Evolutionary conservation across 2,329 filamentous ascomycete genomes (phyloP), one percentile per base, ranked within the genome.

Genomic region (Hypoxylon sp.): DNA sequence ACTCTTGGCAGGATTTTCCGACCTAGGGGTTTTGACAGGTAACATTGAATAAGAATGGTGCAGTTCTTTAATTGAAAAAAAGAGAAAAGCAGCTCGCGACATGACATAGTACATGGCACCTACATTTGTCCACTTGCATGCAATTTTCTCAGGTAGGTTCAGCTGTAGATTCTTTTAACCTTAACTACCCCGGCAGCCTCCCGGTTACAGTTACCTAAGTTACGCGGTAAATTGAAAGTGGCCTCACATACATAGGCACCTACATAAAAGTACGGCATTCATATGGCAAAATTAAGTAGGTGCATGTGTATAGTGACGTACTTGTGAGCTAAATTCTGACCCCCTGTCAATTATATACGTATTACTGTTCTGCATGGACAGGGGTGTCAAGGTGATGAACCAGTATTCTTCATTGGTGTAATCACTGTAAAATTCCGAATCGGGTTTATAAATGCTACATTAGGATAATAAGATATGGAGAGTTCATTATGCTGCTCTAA

Each of bases 321-420:
- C 43, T 41, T 51, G 32, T 51, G 19, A 63, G 47, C 47, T 63
- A 58, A 29, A 32, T 30, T 23, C 27, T 23, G 6, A 30, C 25
- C 16, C 61, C 61, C 43, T 63, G 61, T 41, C 21, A 16, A 3
- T 30, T 58, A 54, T 50, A 27, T 27, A 61, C n/a, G 12, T 62
- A 62, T 62, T 62, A 32, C 59, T 51, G 48, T 52, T 63, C 37
- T 58, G 46, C 55, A 46, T 39, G 39, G 37, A 47, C 61, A 63
- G 58, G 54, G 59, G 46, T 56, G 29, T 2, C n/a, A 27, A 47
- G 23, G 53, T 32, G 32, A 43, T 27, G 51, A 55, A 55, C 50
- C 14, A 19, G 43, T 45, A 8, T 29, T 47, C 23, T 27, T 29
- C 23, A 27, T 47, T 47, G 25, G 37, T 27, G n/a, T n/a, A 21